Evolutionary conservation across 129 eudicot species (phyloP).

Genomic region (Pittosporum tobira): DNA sequence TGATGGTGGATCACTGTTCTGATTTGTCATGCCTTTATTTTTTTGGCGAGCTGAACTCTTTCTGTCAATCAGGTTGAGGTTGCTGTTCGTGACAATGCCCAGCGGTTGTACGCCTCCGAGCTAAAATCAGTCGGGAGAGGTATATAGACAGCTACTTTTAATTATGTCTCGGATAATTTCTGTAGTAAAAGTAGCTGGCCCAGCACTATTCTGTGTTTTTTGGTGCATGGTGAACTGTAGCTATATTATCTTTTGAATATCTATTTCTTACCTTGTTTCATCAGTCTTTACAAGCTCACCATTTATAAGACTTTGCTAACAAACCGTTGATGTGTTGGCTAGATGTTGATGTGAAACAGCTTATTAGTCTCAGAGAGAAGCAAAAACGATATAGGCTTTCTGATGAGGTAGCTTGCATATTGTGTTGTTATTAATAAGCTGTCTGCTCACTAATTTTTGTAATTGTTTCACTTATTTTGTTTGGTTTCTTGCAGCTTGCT

Average conservation of each 20-base stretch:
- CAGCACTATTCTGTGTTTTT: too few relatives aligned
- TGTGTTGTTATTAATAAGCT: background rate
- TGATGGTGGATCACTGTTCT: background rate
- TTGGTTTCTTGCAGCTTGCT: conserved; percentile 59
- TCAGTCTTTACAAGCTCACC: background rate
- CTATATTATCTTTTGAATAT: background rate
- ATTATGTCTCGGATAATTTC: too few relatives aligned
- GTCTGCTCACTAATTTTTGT: conserved; percentile 7
- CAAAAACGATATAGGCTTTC: conserved; percentile 72
- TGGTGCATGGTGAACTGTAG: background rate
- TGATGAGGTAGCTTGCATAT: conserved; percentile 59
- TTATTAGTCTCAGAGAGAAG: conserved; percentile 68
- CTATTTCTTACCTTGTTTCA: background rate
- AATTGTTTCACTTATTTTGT: conserved; percentile 9
- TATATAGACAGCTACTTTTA: too few relatives aligned
- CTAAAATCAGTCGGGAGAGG: conserved; percentile 64
- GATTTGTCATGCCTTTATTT: background rate
- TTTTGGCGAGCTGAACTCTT: background rate
- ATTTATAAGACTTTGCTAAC: background rate
- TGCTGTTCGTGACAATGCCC: conserved; percentile 96
- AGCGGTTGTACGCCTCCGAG: conserved; percentile 64
- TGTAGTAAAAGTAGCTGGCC: too few relatives aligned
- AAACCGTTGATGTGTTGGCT: conserved; percentile 4
- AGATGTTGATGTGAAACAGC: conserved; percentile 64
- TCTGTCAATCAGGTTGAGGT: conserved; percentile 67